Percentiles rank a stretch among this genome's conserved stretches.
Evolutionary conservation across 495 filamentous ascomycete genomes (phyloP).

Genomic region (Trichocladium uniseriatum): DNA sequence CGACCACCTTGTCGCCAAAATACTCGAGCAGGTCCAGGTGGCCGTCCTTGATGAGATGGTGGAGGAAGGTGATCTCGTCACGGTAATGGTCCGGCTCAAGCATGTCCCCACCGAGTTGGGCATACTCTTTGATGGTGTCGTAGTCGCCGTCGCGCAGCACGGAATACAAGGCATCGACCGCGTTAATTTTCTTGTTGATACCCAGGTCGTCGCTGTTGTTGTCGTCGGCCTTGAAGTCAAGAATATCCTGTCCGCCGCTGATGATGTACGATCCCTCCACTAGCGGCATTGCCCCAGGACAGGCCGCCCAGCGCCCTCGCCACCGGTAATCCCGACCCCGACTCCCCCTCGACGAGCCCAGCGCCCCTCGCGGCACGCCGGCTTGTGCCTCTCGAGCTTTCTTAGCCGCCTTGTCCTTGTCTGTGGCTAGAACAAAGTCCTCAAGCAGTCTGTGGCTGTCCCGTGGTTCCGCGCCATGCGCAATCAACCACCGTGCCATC

Average conservation of each 20-base stretch:
- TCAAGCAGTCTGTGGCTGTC: slow-evolving; percentile 1
- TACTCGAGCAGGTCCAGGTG: neutral
- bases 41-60: neutral
- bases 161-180: neutral
- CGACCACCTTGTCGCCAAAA: neutral
- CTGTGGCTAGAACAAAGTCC: slow-evolving; percentile 7
- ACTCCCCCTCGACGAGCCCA: neutral
- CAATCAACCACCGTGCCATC: slow-evolving; percentile 1
- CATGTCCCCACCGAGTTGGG: slow-evolving; percentile 2
- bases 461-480: neutral
- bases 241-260: neutral
- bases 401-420: slow-evolving; percentile 3
- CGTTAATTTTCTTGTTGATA: neutral
- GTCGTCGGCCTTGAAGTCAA: neutral
- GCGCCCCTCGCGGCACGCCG: no score
- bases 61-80: neutral
- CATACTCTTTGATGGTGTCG: slow-evolving; percentile 6
- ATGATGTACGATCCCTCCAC: neutral
- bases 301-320: slow-evolving; percentile 5
- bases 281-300: neutral
- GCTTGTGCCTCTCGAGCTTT: neutral
- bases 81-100: neutral
- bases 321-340: neutral
- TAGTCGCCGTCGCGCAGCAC: slow-evolving; percentile 3
- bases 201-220: neutral